Evolutionary conservation across 1,284 basidiomycete species (phyloP).

Genomic region (Butyriboletus regius): DNA sequence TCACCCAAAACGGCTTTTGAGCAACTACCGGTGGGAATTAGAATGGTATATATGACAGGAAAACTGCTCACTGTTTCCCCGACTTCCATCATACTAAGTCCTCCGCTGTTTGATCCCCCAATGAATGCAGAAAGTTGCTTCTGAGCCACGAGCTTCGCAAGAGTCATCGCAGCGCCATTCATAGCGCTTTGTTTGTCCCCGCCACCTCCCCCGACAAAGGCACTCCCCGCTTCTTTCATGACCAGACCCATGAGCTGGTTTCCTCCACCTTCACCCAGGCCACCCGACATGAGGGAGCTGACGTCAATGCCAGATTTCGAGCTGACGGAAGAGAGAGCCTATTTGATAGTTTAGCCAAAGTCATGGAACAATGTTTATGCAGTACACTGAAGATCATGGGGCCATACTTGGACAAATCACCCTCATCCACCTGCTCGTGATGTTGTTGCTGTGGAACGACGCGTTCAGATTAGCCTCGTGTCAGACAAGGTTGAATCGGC

Average conservation of each 20-base stretch:
- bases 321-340: constrained; percentile 20
- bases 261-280: constrained; percentile 40
- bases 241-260: constrained; percentile 69
- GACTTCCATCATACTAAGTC: constrained; percentile 53
- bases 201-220: constrained; percentile 62
- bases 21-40: no score
- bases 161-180: constrained; percentile 73
- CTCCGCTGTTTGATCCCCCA: constrained; percentile 62
- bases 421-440: constrained; percentile 11
- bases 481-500: neutral
- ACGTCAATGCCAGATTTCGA: constrained; percentile 20
- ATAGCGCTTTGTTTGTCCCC: constrained; percentile 76
- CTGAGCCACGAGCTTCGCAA: constrained; percentile 72
- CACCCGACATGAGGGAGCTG: constrained; percentile 29
- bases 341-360: constrained; percentile 6
- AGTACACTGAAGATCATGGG: constrained; percentile 20
- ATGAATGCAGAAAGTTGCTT: constrained; percentile 50
- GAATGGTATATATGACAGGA: no score
- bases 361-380: neutral
- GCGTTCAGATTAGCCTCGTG: neutral
- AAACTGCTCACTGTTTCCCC: constrained; percentile 40
- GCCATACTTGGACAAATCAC: constrained; percentile 17
- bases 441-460: constrained; percentile 14
- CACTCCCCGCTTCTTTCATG: constrained; percentile 69
- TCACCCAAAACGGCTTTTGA: no score